Base-by-base conservation (phyloP, 257 asterid species). In the Scutellaria galericulata region DNA sequence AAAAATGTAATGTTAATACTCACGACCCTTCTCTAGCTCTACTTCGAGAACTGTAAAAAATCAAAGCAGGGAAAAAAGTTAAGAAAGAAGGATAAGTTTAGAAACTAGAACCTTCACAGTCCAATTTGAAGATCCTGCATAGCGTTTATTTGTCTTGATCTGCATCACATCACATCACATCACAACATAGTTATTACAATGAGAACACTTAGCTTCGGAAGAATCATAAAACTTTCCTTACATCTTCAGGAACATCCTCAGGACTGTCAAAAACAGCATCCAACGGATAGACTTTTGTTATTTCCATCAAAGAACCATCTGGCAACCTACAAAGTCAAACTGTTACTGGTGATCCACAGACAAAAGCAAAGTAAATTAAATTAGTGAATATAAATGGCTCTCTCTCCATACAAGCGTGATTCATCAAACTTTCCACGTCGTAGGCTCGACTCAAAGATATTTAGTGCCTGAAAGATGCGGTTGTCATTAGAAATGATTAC, bases 191-290 rank as follows among this genome's bases (percentile, higher is more conserved):
- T 52, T 70, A 50, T 63, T 48, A 45, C 0, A 46, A 51, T 14
- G 27, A 15, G 48, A 11, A 64, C 6, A 8, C 4, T 8, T 12
- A 15, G n/a, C 35, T 35, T 58, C 2, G 39, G 14, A 47, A 20
- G 50, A 44, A 31, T 41, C 24, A 80, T 11, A 1, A 48, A 70
- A 72, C 7, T 60, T 13, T 55, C 64, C 83, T 77, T 85, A 95
- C 99, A 76, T 92, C 98, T 83, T 95, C 98, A 35, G 99, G 98
- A 69, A 95, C 98, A 85, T 95, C 98, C 77, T 95, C 97, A 1
- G 87, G 96, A 80, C 76, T 69, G 83, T 95, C 99, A 66, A 48
- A 95, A 64, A 95, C 89, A 54, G 97, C 99, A 87, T 95, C 99
- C 79, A 95, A 41, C 22, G 99, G 98, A 82, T 95, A 95, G 41